Evolutionary conservation across 139 green algal genomes (phyloP).

Genomic region (Closterium sp.): DNA sequence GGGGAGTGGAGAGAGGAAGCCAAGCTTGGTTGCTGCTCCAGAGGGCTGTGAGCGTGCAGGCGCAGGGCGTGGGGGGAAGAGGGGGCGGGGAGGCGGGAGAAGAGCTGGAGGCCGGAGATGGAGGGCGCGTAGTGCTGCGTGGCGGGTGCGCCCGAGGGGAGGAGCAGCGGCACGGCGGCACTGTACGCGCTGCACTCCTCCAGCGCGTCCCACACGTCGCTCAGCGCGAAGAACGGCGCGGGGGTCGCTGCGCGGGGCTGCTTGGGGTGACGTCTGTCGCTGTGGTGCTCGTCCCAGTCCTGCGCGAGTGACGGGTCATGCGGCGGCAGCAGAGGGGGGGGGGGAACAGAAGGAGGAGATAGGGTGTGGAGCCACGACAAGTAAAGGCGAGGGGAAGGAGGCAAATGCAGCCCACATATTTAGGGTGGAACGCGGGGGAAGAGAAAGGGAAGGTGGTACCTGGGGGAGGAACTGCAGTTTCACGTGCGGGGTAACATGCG

Average conservation of each 20-base stretch:
- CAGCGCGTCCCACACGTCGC: conserved; percentile 35
- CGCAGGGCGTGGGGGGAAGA: too few species aligned
- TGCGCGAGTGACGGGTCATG: neutral
- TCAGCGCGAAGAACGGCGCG: conserved; percentile 24
- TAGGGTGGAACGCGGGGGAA: neutral
- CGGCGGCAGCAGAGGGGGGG: neutral
- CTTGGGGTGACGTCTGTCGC: neutral
- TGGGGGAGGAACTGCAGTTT: neutral
- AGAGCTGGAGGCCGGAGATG: conserved; percentile 29
- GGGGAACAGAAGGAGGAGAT: neutral
- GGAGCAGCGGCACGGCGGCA: conserved; percentile 32
- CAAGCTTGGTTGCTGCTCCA: neutral
- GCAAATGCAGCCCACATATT: too few species aligned
- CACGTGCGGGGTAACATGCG: neutral
- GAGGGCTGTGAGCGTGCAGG: neutral
- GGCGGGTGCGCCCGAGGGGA: conserved; percentile 22
- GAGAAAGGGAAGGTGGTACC: neutral
- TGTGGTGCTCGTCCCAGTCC: neutral
- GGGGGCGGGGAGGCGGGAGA: neutral
- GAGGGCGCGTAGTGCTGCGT: conserved; percentile 45
- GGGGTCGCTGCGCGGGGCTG: neutral
- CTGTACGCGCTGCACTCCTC: conserved; percentile 52
- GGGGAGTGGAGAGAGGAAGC: neutral
- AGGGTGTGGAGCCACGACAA: too few species aligned
- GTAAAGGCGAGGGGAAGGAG: too few species aligned